These are phyloP conservation scores for Penicillium sp. DNA, from an alignment of 2,329 filamentous ascomycete species.

Conservation along the genomic window DNA sequence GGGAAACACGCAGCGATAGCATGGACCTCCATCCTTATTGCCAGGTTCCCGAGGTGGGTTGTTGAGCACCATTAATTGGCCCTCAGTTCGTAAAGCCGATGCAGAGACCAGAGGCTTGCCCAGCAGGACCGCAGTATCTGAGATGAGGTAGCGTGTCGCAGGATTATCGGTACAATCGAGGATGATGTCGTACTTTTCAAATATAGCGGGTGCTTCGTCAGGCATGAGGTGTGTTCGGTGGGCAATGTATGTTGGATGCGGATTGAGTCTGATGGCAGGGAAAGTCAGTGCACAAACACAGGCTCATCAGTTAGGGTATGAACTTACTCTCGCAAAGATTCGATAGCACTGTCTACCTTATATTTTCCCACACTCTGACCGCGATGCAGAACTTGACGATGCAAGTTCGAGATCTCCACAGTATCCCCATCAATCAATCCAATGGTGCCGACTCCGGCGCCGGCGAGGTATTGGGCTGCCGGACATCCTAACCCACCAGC, in stretches of 20 bases:
- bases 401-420: slow-evolving; percentile 85
- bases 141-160: slow-evolving; percentile 84
- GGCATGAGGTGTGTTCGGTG: slow-evolving; percentile 62
- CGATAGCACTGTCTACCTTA: slow-evolving; percentile 74
- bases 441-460: slow-evolving; percentile 75
- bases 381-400: slow-evolving; percentile 81
- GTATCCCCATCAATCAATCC: slow-evolving; percentile 82
- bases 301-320: slow-evolving; percentile 2
- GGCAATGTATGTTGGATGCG: slow-evolving; percentile 58
- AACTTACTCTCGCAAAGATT: slow-evolving; percentile 52
- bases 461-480: slow-evolving; percentile 85
- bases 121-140: slow-evolving; percentile 77
- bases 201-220: slow-evolving; percentile 59
- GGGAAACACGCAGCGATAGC: slow-evolving; percentile 90
- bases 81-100: slow-evolving; percentile 80
- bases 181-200: slow-evolving; percentile 70
- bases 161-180: slow-evolving; percentile 96
- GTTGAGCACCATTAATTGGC: slow-evolving; percentile 85
- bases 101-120: slow-evolving; percentile 78
- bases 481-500: slow-evolving; percentile 88
- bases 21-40: slow-evolving; percentile 62
- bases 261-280: slow-evolving; percentile 58
- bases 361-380: slow-evolving; percentile 63
- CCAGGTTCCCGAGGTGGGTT: slow-evolving; percentile 62
- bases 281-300: slow-evolving; percentile 3